Evolutionary conservation across 106 monocot genomes (phyloP), one percentile per base, ranked within the genome.

Genomic region (Dactylorhiza incarnata): DNA sequence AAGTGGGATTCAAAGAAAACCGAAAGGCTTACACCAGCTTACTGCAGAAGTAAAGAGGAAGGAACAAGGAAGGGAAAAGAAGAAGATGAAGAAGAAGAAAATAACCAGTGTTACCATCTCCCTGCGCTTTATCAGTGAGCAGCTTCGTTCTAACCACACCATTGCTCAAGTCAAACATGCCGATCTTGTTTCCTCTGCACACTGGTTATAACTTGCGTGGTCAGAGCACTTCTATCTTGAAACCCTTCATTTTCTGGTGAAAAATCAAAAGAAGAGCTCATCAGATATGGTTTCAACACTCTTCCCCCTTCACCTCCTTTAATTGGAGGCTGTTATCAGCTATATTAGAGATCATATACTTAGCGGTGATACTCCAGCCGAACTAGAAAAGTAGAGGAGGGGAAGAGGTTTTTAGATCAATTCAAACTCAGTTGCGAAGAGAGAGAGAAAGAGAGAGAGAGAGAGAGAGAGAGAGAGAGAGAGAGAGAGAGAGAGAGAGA

Each of bases 121-220:
- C 69, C 7, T 69, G 69, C 15, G 69, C n/a, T 69, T 69, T 73
- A 73, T 73, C 73, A 46, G 48, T 71, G 19, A 71, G 48, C 17
- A 71, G 45, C 48, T 46, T 46, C 14, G 71, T 48, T 48, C 48
- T 71, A 48, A 71, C 47, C 69, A 69, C 69, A 45, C 46, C 69
- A 69, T 17, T 69, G 69, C 45, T 69, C 45, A 69, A 45, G 69
- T 69, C 69, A 46, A 69, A 69, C 69, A 49, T 49, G 16, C 50
- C 50, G 51, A 51, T 9, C 51, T 50, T 49, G 19, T 47, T 46
- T 71, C 48, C 48, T 51, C 50, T 51, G 45, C 69, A 69, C 45
- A 19, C 24, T 7, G 7, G 43, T n/a, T 17, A 69, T 37, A n/a
- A 45, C 69, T n/a, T 68, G 45, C 45, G 50, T 51, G n/a, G 19